Percentiles rank a stretch among this genome's conserved stretches.
These are phyloP conservation scores for Penicillium desertorum DNA, from an alignment of 495 filamentous ascomycete species.

Conservation along the genomic window DNA sequence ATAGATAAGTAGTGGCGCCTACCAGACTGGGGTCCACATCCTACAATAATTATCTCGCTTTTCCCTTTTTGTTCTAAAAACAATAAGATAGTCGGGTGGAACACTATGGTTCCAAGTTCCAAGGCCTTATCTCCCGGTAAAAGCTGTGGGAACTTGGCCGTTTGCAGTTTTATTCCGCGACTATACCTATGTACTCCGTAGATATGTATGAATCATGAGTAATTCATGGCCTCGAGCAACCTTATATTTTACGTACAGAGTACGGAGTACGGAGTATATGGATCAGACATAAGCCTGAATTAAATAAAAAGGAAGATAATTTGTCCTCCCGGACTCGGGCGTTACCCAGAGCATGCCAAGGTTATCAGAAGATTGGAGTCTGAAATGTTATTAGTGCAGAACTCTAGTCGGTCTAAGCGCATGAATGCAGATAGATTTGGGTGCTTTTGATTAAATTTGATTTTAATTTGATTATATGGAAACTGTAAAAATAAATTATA, in stretches of 20 bases:
- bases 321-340: background rate
- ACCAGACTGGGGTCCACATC: conserved; percentile 1
- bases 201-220: background rate
- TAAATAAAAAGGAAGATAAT: background rate
- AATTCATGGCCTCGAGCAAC: background rate
- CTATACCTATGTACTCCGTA: background rate
- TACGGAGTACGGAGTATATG: background rate
- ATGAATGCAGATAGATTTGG: conserved; percentile 1
- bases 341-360: background rate
- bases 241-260: background rate
- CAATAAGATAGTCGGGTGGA: conserved; percentile 3
- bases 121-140: background rate
- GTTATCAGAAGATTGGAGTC: conserved; percentile 7
- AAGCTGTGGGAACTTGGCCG: background rate
- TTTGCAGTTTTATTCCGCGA: background rate
- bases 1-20: conserved; percentile 16
- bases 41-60: background rate
- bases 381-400: conserved; percentile 2
- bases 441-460: background rate
- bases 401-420: conserved; percentile 8
- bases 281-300: background rate
- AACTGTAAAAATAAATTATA: conserved; percentile 1
- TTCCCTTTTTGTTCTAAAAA: background rate
- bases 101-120: background rate
- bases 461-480: conserved; percentile 2